Evolutionary conservation across 257 asterid species (phyloP), one percentile per base, ranked within the genome.

Genomic region (Fraxinus anomala): DNA sequence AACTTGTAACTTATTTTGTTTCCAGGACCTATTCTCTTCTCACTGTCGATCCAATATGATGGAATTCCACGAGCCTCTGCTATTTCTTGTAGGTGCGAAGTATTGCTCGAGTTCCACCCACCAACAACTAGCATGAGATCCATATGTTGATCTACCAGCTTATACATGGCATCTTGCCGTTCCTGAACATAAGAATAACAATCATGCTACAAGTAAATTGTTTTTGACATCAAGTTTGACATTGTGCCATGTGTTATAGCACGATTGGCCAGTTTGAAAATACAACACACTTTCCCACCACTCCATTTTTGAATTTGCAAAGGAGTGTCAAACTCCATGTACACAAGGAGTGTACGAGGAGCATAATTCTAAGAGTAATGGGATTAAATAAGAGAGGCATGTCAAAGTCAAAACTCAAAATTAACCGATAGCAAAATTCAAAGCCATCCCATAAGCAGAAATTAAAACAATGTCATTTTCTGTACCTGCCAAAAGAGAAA

Each of bases 31-130:
- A 96, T 76, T 84, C 97, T 92, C 88, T 82, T 82, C 90, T 88
- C 97, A 49, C 87, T 87, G 89, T 96, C 99, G 42, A 96, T 77
- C 99, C 99, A 96, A 78, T 92, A 96, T n/a, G 99, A 96, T 74
- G 99, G 97, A 79, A 96, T 96, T 76, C 91, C 97, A 47, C 91
- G 96, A 39, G 83, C 91, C 90, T 96, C 98, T 11, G 97, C 90
- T 63, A 96, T 96, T 87, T 96, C 99, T 85, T 92, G 99, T 69
- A 96, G 89, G 81, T 93, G 99, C 1, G 99, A 93, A 68, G 99
- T 93, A 94, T 96, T 96, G 86, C 99, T 96, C 23, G 99, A 93
- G 97, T 96, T 93, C 98, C 97, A 96, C 21, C 99, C 99, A 13
- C 99, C 99, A 77, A 96, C 84, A 24, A 96, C 99, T 77, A 96